Evolutionary conservation across 2,329 filamentous ascomycete species (phyloP).

Genomic region (Fusarium sp.): DNA sequence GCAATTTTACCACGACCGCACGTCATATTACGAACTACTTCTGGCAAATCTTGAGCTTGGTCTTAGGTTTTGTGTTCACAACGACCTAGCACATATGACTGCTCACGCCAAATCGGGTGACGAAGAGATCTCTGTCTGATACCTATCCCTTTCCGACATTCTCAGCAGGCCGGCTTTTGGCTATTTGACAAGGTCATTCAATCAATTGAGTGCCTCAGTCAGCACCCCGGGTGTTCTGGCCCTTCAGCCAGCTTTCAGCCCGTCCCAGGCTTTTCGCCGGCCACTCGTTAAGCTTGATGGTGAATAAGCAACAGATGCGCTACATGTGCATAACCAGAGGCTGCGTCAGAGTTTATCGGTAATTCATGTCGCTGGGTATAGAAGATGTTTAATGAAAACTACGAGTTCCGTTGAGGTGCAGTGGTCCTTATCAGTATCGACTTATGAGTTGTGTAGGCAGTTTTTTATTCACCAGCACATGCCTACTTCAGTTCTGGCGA

Average conservation of each 20-base stretch:
- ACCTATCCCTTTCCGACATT: not conserved
- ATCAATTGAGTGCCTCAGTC: not conserved
- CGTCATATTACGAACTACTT: not conserved
- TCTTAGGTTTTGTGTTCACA: not conserved
- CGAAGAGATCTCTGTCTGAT: not conserved
- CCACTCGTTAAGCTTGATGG: not conserved
- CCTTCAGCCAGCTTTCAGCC: not conserved
- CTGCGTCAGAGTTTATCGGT: not conserved
- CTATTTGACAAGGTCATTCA: not conserved
- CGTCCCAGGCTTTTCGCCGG: not conserved
- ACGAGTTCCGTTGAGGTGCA: not conserved
- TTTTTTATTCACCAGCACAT: not conserved
- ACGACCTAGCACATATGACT: not conserved
- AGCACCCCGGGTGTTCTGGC: not conserved
- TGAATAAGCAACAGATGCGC: not conserved
- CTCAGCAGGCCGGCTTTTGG: not conserved
- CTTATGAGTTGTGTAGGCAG: not conserved
- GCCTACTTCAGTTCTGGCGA: not conserved
- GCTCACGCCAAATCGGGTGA: conserved; percentile 1
- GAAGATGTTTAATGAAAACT: conserved; percentile 2
- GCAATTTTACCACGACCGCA: not conserved
- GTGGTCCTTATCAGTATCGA: not conserved
- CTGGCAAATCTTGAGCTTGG: not conserved
- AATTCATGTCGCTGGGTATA: not conserved
- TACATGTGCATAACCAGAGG: not conserved